Percentiles rank a stretch among this genome's conserved stretches.
These are phyloP conservation scores for Flaveria robusta DNA, from an alignment of 129 eudicot genomes.

Conservation along the genomic window DNA sequence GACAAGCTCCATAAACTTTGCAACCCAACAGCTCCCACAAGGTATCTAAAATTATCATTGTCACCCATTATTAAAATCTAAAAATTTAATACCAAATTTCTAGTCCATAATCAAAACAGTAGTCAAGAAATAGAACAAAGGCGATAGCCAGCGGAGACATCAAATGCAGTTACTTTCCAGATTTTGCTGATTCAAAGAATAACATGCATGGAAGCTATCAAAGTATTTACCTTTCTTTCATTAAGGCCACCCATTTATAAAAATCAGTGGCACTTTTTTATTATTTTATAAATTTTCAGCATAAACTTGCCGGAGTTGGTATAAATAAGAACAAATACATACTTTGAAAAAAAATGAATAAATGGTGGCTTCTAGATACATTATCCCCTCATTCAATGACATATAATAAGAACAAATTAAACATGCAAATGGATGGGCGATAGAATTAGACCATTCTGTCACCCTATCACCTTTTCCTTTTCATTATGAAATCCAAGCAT, in stretches of 20 bases:
- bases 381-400: background rate
- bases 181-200: background rate
- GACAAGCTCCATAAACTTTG: constrained; percentile 84
- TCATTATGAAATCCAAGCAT: background rate
- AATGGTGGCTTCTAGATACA: background rate
- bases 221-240: background rate
- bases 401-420: background rate
- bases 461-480: background rate
- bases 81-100: background rate
- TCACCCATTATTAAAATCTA: background rate
- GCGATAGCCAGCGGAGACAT: background rate
- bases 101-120: background rate
- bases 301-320: background rate
- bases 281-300: background rate
- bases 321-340: background rate
- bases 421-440: background rate
- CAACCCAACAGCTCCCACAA: constrained; percentile 83
- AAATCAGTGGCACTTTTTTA: too few species aligned
- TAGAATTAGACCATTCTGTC: background rate
- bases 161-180: background rate
- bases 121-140: background rate
- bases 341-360: background rate
- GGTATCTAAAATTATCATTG: constrained; percentile 51
- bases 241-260: background rate
- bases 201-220: background rate